A percentile compares a stretch with the other conserved stretches of the same genome.
These are phyloP conservation scores for Paxillus rubicundulus DNA, from an alignment of 768 basidiomycete species.

Conservation along the genomic window DNA sequence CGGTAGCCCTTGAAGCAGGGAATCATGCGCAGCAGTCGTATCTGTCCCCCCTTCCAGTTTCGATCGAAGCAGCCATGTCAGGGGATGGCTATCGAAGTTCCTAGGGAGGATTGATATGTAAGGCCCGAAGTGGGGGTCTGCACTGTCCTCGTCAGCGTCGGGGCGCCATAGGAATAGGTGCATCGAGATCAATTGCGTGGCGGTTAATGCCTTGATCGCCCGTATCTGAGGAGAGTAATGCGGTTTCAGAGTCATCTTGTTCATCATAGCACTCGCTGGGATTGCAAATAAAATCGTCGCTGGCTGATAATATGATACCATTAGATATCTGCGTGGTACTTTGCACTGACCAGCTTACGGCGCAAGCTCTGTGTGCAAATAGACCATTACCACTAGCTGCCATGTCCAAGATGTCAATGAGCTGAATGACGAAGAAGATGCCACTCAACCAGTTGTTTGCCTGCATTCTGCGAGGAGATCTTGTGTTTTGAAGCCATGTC, in stretches of 20 bases:
- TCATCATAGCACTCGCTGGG: conserved; percentile 70
- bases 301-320: conserved; percentile 36
- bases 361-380: conserved; percentile 46
- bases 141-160: conserved; percentile 36
- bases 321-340: too few species aligned
- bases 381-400: conserved; percentile 71
- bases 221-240: conserved; percentile 46
- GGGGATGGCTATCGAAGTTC: conserved; percentile 74
- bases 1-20: conserved; percentile 48
- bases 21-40: conserved; percentile 10
- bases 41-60: conserved; percentile 11
- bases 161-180: conserved; percentile 75
- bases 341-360: conserved; percentile 34
- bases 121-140: conserved; percentile 61
- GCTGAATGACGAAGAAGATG: conserved; percentile 2
- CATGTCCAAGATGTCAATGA: conserved; percentile 3
- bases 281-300: conserved; percentile 63
- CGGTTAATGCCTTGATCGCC: conserved; percentile 40
- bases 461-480: conserved; percentile 51
- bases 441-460: conserved; percentile 46
- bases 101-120: conserved; percentile 78
- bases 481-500: conserved; percentile 45
- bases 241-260: conserved; percentile 60
- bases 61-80: conserved; percentile 62
- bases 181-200: conserved; percentile 75